Evolutionary conservation across 176 grass and related monocot genomes (phyloP), one percentile per base, ranked within the genome.

Genomic region (Ensete ventricosum): DNA sequence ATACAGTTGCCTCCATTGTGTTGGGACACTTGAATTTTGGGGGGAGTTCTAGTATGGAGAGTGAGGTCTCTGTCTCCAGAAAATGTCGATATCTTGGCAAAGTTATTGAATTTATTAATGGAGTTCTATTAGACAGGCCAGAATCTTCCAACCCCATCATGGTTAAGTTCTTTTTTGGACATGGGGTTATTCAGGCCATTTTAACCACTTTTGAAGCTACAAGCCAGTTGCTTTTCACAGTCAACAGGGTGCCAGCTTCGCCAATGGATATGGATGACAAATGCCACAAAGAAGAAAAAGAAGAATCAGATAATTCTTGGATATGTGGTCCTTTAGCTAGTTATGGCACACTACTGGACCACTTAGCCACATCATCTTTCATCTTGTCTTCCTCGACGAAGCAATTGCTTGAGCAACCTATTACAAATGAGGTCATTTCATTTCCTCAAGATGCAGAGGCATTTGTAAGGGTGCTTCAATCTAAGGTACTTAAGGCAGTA

Each of bases 361-460:
- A 91, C 65, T 82, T 94, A 58, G 95, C 89, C 23, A 99, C 82
- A 9, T 94, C 95, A 69, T 91, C 95, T n/a, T 89, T 99, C 83
- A 89, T 99, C 54, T 87, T 94, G 2, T 91, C 95, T 66, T 91
- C 84, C 74, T 89, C 95, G 26, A 85, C 90, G 48, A 87, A 82
- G 76, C 95, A 93, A 82, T 85, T 99, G 84, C 95, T 99, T 53
- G 95, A 99, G 79, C 95, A 91, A 76, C 88, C 95, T 85, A 91
- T 94, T 72, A 82, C 88, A 63, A 85, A 82, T 64, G 86, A 80
- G 77, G 80, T 55, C 85, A 73, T 84, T 52, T 84, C 87, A 73
- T 91, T 89, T 78, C 88, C 90, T 65, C 86, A 87, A 79, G 95
- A 99, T 82, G 82, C 88, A 20, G 90, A 99, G 74, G 82, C 65